These are phyloP conservation scores for Hansfordia pulvinata DNA, from an alignment of 2,329 filamentous ascomycete genomes.

Conservation along the genomic window DNA sequence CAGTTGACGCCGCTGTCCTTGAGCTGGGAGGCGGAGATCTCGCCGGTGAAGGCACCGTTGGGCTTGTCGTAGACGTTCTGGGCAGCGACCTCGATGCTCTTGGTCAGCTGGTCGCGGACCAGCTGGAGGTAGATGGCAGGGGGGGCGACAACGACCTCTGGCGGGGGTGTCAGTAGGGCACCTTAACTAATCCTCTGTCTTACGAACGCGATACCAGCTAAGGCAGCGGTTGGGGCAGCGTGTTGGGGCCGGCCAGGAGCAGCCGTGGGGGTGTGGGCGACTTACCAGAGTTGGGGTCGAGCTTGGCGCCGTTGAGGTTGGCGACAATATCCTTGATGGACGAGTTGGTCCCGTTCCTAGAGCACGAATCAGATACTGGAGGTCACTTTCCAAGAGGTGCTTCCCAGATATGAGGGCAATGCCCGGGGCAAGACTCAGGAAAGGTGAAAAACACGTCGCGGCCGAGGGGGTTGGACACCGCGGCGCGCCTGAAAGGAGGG, in stretches of 20 bases:
- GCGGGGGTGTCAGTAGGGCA: constrained; percentile 4
- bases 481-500: constrained; percentile 14
- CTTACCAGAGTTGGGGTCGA: constrained; percentile 64
- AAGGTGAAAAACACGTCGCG: no score
- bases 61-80: constrained; percentile 98
- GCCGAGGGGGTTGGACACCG: no score
- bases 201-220: background rate
- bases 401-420: no score
- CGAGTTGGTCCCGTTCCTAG: constrained; percentile 84
- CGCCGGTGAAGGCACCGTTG: constrained; percentile 92
- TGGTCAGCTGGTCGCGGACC: constrained; percentile 63
- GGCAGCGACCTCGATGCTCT: constrained; percentile 71
- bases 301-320: constrained; percentile 73
- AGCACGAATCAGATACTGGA: constrained; percentile 1
- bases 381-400: background rate
- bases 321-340: constrained; percentile 84
- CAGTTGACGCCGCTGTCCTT: constrained; percentile 80
- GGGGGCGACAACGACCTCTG: constrained; percentile 91
- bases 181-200: background rate
- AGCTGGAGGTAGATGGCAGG: constrained; percentile 83
- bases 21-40: constrained; percentile 86
- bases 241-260: background rate
- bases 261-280: constrained; percentile 9
- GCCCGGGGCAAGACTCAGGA: no score
- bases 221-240: constrained; percentile 3